Evolutionary conservation across 179 eudicot species (phyloP), one percentile per base, ranked within the genome.

Genomic region (Beta lomatogona): DNA sequence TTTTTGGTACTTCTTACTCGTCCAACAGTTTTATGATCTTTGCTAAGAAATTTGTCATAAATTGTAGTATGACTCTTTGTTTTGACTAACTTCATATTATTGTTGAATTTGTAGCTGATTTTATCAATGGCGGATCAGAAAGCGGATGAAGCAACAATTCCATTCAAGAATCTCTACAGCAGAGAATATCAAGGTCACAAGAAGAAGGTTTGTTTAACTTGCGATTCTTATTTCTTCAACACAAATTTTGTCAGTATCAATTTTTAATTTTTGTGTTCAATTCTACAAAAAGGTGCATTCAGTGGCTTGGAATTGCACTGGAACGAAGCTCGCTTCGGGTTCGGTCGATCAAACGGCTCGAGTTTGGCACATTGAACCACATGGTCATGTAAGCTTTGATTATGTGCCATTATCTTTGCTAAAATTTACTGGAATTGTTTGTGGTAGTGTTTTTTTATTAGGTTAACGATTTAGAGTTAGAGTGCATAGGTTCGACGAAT

Each of bases 271-370:
- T 18, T 55, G n/a, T 18, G 8, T 15, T 46, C 10, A 14, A 14
- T 3, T 3, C 5, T 12, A 12, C 4, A 15, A 44, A 59, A 75
- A 95, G 98, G 98, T 95, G 81, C 99, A 95, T 90, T 95, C 99
- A 74, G 99, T 95, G 79, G 99, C 98, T 73, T 95, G 98, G 99
- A 95, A 95, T 83, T 95, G 99, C 82, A 58, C 67, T 6, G 99
- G 99, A 6, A 91, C 97, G 46, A 95, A 95, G 87, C 92, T 95
- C n/a, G 99, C 98, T 46, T 95, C 99, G 0, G 99, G 99, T 77
- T 93, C 98, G 4, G 99, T 95, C 36, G 99, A 95, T 89, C 99
- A 95, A 89, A 95, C 99, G 1, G 99, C 99, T 79, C 93, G 99
- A 28, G 82, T 95, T 80, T 95, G 99, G 99, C 93, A 88, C 25